Evolutionary conservation across 768 basidiomycete genomes (phyloP), one percentile per base, ranked within the genome.

Genomic region (Pisolithus marmoratus): DNA sequence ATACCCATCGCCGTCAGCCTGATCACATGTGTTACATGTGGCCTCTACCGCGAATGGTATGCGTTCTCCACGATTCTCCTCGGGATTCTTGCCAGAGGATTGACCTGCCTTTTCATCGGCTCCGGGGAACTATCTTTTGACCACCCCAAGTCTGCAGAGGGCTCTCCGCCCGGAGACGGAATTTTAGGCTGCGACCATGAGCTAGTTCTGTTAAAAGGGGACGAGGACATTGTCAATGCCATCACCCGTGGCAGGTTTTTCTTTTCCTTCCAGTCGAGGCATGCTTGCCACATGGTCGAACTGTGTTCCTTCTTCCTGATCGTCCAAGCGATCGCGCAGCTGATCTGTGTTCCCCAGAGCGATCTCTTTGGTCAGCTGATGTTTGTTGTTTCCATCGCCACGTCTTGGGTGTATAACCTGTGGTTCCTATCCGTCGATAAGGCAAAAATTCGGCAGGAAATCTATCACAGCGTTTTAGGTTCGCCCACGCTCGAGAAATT

Each of bases 391-490:
- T 34, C 34, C 34, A 34, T 34, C 5, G 34, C 34, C 48, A 58
- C 58, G 23, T 69, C 68, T 15, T 68, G 68, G 68, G 51, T 51
- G 17, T 67, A 69, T 44, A 68, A 67, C 37, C 53, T 62, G 1
- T 68, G 52, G 50, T 40, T 68, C 11, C 63, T 63, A 24, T 62
- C 59, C 8, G 52, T 75, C 67, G 71, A 75, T 29, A 61, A 63
- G 43, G 48, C 42, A 1, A 12, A 44, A n/a, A 27, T 52, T 15
- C 54, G 66, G 53, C 40, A 43, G 37, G 24, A 53, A 45, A 11
- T 60, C 27, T 34, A 14, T 34, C 34, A 14, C 34, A 34, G 34
- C 34, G 34, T 34, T 12, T 5, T 34, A 34, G 34, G n/a, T 55
- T 43, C 55, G 27, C 17, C 50, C 5, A 40, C 26, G 2, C 54